A percentile compares a stretch with the other conserved stretches of the same genome.
Evolutionary conservation across 2,329 filamentous ascomycete genomes (phyloP).

Genomic region (Peltaster fructicola): DNA sequence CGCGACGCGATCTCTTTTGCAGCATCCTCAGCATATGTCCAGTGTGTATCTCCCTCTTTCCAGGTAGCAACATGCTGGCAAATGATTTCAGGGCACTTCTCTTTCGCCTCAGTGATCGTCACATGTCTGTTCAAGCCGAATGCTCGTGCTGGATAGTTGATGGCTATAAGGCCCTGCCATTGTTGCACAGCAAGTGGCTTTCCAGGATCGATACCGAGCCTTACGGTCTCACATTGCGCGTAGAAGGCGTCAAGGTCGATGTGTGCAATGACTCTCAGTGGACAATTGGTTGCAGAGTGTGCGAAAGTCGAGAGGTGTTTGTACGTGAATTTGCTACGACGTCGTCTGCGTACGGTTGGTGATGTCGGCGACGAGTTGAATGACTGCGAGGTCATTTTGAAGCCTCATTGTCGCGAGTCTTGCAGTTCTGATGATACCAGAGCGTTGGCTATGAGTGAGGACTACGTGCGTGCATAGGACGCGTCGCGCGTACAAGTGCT

Average conservation of each 20-base stretch:
- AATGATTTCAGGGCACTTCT: slow-evolving; percentile 68
- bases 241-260: slow-evolving; percentile 97
- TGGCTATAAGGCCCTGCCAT: slow-evolving; percentile 85
- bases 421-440: not conserved
- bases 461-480: too few species aligned
- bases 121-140: slow-evolving; percentile 69
- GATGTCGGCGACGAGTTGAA: slow-evolving; percentile 13
- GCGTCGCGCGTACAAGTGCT: too few species aligned
- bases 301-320: slow-evolving; percentile 64
- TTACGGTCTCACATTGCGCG: slow-evolving; percentile 79
- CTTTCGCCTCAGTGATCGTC: slow-evolving; percentile 62
- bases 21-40: slow-evolving; percentile 77
- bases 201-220: slow-evolving; percentile 55
- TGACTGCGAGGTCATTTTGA: slow-evolving; percentile 5
- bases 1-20: slow-evolving; percentile 64
- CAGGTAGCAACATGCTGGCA: slow-evolving; percentile 90
- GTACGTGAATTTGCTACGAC: slow-evolving; percentile 62
- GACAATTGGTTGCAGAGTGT: slow-evolving; percentile 51
- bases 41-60: slow-evolving; percentile 77
- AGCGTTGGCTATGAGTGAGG: too few species aligned
- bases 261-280: slow-evolving; percentile 74
- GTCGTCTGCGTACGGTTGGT: slow-evolving; percentile 8
- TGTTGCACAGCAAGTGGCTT: slow-evolving; percentile 84
- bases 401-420: not conserved
- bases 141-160: slow-evolving; percentile 81